These are phyloP conservation scores for Globisporangium parvum DNA, from an alignment of 352 stramenopile genomes.

Conservation along the genomic window DNA sequence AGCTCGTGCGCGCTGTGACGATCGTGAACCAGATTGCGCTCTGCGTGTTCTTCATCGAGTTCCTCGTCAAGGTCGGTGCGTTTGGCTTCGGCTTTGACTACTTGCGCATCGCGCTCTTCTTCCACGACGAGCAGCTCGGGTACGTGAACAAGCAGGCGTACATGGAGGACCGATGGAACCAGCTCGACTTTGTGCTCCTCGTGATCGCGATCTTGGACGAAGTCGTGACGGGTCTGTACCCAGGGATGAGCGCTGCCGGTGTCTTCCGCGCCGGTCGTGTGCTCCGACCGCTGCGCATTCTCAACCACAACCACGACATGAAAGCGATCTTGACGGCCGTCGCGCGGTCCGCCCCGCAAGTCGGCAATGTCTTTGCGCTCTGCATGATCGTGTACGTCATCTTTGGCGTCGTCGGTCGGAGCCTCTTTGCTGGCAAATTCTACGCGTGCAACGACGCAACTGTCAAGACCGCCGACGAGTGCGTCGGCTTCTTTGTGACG, in stretches of 20 bases:
- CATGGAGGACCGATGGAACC: conserved; percentile 76
- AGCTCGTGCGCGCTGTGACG: conserved; percentile 26
- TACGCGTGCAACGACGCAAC: conserved; percentile 58
- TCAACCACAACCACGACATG: conserved; percentile 79
- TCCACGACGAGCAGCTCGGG: conserved; percentile 52
- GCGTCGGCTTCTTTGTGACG: conserved; percentile 49
- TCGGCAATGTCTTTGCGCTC: conserved; percentile 66
- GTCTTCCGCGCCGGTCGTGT: conserved; percentile 70
- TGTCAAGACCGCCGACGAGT: conserved; percentile 30
- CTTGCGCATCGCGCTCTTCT: conserved; percentile 48
- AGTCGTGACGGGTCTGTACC: conserved; percentile 37
- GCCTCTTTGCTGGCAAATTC: conserved; percentile 58
- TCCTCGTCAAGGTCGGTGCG: conserved; percentile 48
- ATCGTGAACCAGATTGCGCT: conserved; percentile 43
- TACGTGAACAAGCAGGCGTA: conserved; percentile 64
- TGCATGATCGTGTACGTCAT: conserved; percentile 77
- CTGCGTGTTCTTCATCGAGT: conserved; percentile 48
- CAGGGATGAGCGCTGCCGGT: conserved; percentile 32
- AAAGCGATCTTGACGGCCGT: conserved; percentile 66
- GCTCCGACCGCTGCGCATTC: conserved; percentile 54
- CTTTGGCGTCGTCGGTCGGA: conserved; percentile 63
- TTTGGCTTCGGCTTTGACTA: conserved; percentile 61
- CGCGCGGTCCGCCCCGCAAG: conserved; percentile 59
- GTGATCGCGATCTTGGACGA: conserved; percentile 51
- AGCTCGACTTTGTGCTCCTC: conserved; percentile 61